Conservation (phyloP, 208 protist genomes). For the Naegleria gruberi region DNA sequence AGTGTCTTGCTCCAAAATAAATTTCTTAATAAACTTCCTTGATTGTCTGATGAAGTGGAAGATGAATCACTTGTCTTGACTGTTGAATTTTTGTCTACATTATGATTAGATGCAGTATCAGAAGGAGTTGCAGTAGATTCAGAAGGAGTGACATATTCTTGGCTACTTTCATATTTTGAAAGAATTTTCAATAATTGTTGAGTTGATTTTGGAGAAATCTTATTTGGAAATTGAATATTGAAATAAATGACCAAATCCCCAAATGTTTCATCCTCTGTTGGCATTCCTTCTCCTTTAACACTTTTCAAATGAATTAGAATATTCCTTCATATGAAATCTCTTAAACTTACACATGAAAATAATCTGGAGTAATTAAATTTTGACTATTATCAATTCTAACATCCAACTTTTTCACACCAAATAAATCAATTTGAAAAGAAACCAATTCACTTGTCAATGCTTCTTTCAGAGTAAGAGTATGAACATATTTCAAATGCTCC, state of each 20-base stretch:
- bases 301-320: background rate
- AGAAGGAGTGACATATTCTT: too few species aligned
- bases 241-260: background rate
- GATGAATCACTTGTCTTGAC: background rate
- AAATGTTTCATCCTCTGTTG: background rate
- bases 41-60: background rate
- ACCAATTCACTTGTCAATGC: background rate
- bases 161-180: too few species aligned
- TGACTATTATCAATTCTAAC: background rate
- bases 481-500: background rate
- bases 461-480: background rate
- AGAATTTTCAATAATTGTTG: background rate
- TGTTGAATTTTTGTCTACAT: background rate
- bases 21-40: background rate
- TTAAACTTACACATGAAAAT: background rate
- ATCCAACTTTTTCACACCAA: background rate
- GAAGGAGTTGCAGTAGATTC: too few species aligned
- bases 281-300: background rate
- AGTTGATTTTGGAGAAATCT: background rate
- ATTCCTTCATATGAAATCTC: too few species aligned
- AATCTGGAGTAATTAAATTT: background rate
- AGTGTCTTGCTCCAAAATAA: background rate
- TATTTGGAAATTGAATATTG: background rate
- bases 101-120: too few species aligned
- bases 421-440: background rate